Base-by-base conservation (phyloP, 352 stramenopile species). In the Hyaloperonospora arabidopsidis region DNA sequence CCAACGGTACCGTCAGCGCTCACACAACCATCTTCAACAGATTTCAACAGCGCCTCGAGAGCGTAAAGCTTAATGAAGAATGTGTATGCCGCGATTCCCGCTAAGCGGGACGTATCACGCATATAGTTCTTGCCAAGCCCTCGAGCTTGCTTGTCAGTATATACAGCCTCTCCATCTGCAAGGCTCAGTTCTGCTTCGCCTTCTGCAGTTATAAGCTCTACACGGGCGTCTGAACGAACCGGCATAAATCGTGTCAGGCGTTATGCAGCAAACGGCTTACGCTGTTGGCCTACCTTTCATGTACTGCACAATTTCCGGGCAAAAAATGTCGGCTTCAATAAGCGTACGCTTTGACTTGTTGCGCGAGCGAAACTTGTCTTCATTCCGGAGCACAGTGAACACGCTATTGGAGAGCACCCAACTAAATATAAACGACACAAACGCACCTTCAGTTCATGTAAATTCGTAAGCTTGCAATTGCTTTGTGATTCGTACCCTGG, bases 371-470 rank as follows among this genome's bases (percentile, higher is more conserved):
- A 94, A 97, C 57, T 97, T 97, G 54, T 75, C 50, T 46, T 93
- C 82, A 48, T 96, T 96, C 17, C 89, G 75, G 4, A 97, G 73
- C 14, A 97, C 66, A 8, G 87, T 93, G 68, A 97, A 98, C 23
- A 96, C 76, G 39, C 87, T 97, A 36, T 83, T 71, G 11, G 70
- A 74, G 7, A 97, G 74, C 36, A 97, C 87, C 93, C 93, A 98
- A 15, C 79, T 93, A 48, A n/a, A 59, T 15, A 22, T 23, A 43
- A 19, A 47, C 23, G 49, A 10, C 17, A 49, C 29, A 45, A 32
- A 53, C 10, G 25, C 25, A 29, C 7, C 25, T 41, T 36, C 4
- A 4, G 15, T 54, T 23, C 13, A 6, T 18, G 21, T 35, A 1
- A 35, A 6, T 1, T 5, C 13, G 19, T 12, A 28, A 52, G 21